These are phyloP conservation scores for Rosa rugosa DNA, from an alignment of 306 rosid species.

Conservation along the genomic window DNA sequence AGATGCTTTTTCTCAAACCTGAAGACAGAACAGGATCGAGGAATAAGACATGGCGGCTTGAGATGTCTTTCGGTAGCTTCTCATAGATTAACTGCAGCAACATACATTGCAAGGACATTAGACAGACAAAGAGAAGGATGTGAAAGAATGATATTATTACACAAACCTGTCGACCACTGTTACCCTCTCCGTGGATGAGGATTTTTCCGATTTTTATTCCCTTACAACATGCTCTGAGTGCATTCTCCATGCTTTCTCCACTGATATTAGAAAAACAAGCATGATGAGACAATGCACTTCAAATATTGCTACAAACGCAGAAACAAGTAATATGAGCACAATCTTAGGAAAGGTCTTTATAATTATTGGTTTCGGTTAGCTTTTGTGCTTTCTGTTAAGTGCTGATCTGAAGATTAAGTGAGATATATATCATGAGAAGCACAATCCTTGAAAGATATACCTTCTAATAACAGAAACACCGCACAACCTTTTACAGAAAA, in stretches of 20 bases:
- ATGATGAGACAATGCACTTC: not conserved
- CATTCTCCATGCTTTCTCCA: slow-evolving; percentile 33
- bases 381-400: not conserved
- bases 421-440: not conserved
- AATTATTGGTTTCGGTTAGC: not conserved
- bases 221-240: slow-evolving; percentile 28
- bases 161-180: slow-evolving; percentile 24
- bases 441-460: slow-evolving; percentile 4
- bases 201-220: slow-evolving; percentile 29
- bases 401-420: not conserved
- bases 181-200: slow-evolving; percentile 28
- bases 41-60: slow-evolving; percentile 27
- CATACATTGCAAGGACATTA: not conserved
- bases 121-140: not conserved
- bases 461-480: slow-evolving; percentile 32
- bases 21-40: slow-evolving; percentile 31
- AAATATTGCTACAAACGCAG: not conserved
- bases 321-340: not conserved
- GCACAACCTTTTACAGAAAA: slow-evolving; percentile 22
- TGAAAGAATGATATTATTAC: not conserved
- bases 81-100: slow-evolving; percentile 23
- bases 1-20: slow-evolving; percentile 22
- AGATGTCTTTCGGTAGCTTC: slow-evolving; percentile 28
- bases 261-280: not conserved
- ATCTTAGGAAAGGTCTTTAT: not conserved